phyloP scores from a whole-genome alignment of 768 basidiomycete species.

The Tulasnella sp. region DNA sequence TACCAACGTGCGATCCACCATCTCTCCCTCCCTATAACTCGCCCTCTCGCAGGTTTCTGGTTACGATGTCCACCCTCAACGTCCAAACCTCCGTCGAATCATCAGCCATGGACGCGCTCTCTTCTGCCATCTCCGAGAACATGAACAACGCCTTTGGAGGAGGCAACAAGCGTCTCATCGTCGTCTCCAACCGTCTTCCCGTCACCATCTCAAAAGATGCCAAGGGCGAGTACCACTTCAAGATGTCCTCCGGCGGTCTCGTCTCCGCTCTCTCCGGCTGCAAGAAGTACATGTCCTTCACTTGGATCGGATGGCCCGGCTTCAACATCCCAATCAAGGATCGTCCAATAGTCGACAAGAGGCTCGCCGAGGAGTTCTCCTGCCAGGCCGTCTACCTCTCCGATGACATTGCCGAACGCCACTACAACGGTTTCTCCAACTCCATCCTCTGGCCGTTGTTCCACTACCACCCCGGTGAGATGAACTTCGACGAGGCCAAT shows the following conservation, averaged over 20 bases:
- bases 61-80: slow-evolving; percentile 3
- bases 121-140: slow-evolving; percentile 21
- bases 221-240: slow-evolving; percentile 91
- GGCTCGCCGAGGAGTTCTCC: slow-evolving; percentile 90
- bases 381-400: slow-evolving; percentile 98
- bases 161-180: slow-evolving; percentile 71
- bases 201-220: slow-evolving; percentile 94
- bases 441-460: slow-evolving; percentile 99
- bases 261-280: slow-evolving; percentile 95
- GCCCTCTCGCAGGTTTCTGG: slow-evolving; percentile 6
- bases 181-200: slow-evolving; percentile 93
- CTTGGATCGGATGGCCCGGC: slow-evolving; percentile 96
- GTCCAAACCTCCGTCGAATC: slow-evolving; percentile 11
- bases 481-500: slow-evolving; percentile 99
- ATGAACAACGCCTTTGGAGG: slow-evolving; percentile 40
- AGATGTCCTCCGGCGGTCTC: slow-evolving; percentile 98
- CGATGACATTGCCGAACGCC: slow-evolving; percentile 96
- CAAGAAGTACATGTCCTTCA: slow-evolving; percentile 97
- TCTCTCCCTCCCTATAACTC: slow-evolving; percentile 9
- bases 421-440: slow-evolving; percentile 99
- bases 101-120: slow-evolving; percentile 3
- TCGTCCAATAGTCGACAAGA: slow-evolving; percentile 83
- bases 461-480: slow-evolving; percentile 99
- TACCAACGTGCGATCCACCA: not conserved
- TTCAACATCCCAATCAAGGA: slow-evolving; percentile 93